Evolutionary conservation across 2,329 filamentous ascomycete species (phyloP), one percentile per base, ranked within the genome.

Genomic region (Diaporthe longicolla): DNA sequence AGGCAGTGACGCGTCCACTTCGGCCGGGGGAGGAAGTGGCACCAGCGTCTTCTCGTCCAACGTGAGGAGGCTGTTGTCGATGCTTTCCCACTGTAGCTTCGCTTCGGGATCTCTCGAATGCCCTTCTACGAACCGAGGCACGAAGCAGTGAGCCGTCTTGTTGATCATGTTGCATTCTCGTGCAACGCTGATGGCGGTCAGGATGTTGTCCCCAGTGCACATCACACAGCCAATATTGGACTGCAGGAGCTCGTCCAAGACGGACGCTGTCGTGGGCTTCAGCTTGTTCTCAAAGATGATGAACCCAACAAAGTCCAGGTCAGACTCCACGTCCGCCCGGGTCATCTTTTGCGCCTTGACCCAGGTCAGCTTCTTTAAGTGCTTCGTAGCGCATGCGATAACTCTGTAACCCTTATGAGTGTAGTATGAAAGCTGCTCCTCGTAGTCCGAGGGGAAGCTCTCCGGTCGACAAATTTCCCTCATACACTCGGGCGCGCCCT

Each of bases 231-330:
- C 91, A 77, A 99, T 98, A 72, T 93, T 93, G 10, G 97, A 96
- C 70, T 93, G 87, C 43, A 91, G 89, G 4, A 99, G 88, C 83
- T 98, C 95, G 72, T 93, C 89, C 35, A 99, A 90, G 45, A 98
- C 93, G 1, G 89, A 89, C 1, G 94, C 89, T 0, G 96, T 98
- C 26, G 91, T 95, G 1, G 94, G 92, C 82, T 99, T 99, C 75
- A 99, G 86, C 84, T 99, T 99, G 85, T 99, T 99, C 84, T 99
- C 97, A 79, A 99, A 99, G 71, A 99, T 93, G 80, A 99, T 98
- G 84, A 99, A 99, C 7, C 97, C 97, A 48, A 95, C 89, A 80
- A 99, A 98, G 59, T 96, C 91, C 15, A 99, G 89, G 43, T 92
- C 88, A 4, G 90, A 93, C 82, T 99, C 97, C 11, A 94, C 95